These are phyloP conservation scores for Cladosporium velox DNA, from an alignment of 2,329 filamentous ascomycete genomes.

Conservation along the genomic window DNA sequence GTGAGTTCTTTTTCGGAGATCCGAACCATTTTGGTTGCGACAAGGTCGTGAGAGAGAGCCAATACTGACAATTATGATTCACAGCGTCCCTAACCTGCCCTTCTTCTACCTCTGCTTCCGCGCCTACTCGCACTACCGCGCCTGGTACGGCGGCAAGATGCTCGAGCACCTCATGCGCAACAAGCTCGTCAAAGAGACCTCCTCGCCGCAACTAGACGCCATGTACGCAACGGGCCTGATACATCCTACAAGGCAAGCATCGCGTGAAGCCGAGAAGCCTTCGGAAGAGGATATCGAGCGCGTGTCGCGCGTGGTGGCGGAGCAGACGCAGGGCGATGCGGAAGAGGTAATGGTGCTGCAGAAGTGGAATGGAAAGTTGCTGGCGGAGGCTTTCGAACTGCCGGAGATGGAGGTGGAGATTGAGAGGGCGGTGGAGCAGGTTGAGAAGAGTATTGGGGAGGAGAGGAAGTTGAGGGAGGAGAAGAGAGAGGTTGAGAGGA, in stretches of 20 bases:
- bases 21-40: no score
- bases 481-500: slow-evolving; percentile 2
- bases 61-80: not conserved
- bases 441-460: slow-evolving; percentile 39
- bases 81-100: slow-evolving; percentile 84
- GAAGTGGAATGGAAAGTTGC: slow-evolving; percentile 53
- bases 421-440: slow-evolving; percentile 55
- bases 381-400: slow-evolving; percentile 51
- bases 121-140: slow-evolving; percentile 89
- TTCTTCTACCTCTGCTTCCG: slow-evolving; percentile 96
- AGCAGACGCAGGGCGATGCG: slow-evolving; percentile 42
- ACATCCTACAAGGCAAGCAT: slow-evolving; percentile 44
- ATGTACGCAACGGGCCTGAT: slow-evolving; percentile 64
- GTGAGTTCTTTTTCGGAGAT: slow-evolving; percentile 54
- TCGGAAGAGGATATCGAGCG: slow-evolving; percentile 41
- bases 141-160: slow-evolving; percentile 80
- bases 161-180: slow-evolving; percentile 78
- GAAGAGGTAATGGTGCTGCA: slow-evolving; percentile 53
- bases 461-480: slow-evolving; percentile 24
- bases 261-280: slow-evolving; percentile 42
- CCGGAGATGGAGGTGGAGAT: slow-evolving; percentile 58
- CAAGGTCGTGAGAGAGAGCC: not conserved
- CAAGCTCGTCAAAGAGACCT: slow-evolving; percentile 65
- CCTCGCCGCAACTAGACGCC: slow-evolving; percentile 70
- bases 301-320: slow-evolving; percentile 42